A percentile compares a stretch with the other conserved stretches of the same genome.
Evolutionary conservation across 2,329 filamentous ascomycete genomes (phyloP).

Genomic region (Fusarium sp.): DNA sequence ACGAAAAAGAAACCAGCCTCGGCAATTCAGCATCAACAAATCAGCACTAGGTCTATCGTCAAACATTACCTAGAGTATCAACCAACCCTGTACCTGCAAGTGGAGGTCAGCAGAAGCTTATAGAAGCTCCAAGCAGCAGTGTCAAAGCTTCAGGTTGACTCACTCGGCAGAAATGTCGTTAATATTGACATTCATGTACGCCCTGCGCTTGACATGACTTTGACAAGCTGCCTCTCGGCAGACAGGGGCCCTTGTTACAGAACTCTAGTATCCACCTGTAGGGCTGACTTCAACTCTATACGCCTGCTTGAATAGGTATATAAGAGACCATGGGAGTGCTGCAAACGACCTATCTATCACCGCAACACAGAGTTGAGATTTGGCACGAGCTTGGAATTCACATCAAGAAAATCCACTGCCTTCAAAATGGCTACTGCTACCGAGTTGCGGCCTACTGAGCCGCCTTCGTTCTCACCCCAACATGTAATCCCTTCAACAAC

Average conservation of each 20-base stretch:
- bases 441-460: slow-evolving; percentile 46
- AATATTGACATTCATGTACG: slow-evolving; percentile 18
- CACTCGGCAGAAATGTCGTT: slow-evolving; percentile 12
- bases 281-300: slow-evolving; percentile 27
- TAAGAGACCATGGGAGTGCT: slow-evolving; percentile 9
- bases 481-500: slow-evolving; percentile 6
- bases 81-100: not conserved
- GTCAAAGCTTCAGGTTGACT: slow-evolving; percentile 25
- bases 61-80: not conserved
- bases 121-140: slow-evolving; percentile 4
- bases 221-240: slow-evolving; percentile 8
- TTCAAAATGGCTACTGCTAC: slow-evolving; percentile 54
- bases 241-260: slow-evolving; percentile 3
- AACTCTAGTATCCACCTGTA: slow-evolving; percentile 35
- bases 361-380: not conserved
- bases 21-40: not conserved
- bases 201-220: slow-evolving; percentile 43
- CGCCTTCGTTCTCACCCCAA: slow-evolving; percentile 31
- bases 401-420: not conserved
- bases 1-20: not conserved
- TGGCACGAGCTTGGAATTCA: not conserved
- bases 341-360: too few species aligned
- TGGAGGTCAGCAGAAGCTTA: not conserved
- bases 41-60: not conserved
- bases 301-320: slow-evolving; percentile 14